Percentiles rank a stretch among this genome's conserved stretches.
Evolutionary conservation across 23 red algal species (phyloP).

Genomic region (Cyanidiococcus yangmingshanensis): DNA sequence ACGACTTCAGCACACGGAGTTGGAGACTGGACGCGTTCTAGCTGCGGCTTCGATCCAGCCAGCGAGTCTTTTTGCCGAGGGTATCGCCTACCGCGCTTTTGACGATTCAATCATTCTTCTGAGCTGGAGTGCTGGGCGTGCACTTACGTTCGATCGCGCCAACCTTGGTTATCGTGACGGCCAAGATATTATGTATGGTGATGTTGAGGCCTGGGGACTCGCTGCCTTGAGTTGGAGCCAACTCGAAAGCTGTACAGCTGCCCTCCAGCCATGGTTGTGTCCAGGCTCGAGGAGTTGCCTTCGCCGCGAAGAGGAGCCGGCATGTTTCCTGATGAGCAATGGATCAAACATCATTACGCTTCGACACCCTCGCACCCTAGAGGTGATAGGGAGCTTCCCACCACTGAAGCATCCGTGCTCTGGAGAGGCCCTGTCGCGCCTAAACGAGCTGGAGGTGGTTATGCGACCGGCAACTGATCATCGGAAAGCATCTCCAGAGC

Average conservation of each 20-base stretch:
- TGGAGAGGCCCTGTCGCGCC: neutral
- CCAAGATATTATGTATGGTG: neutral
- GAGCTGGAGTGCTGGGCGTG: conserved; percentile 2
- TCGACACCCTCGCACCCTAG: conserved; percentile 1
- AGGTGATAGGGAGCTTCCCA: neutral
- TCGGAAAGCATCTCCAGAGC: neutral
- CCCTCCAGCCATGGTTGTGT: neutral
- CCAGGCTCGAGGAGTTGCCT: neutral
- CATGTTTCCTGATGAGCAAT: conserved; percentile 13
- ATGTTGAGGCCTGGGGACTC: neutral
- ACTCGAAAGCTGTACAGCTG: neutral
- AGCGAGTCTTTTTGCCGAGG: neutral
- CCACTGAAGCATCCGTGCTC: neutral
- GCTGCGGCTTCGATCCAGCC: neutral
- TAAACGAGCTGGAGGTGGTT: conserved; percentile 18
- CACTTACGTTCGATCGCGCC: conserved; percentile 1
- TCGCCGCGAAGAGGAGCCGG: neutral
- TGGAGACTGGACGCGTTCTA: neutral
- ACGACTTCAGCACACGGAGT: neutral
- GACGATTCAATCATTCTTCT: neutral
- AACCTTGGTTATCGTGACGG: neutral
- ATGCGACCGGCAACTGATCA: neutral
- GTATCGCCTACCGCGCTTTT: neutral
- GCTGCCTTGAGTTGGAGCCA: neutral
- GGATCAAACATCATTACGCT: neutral